Percentiles rank a stretch among this genome's conserved stretches.
Evolutionary conservation across 106 monocot species (phyloP).

Genomic region (Acorus gramineus): DNA sequence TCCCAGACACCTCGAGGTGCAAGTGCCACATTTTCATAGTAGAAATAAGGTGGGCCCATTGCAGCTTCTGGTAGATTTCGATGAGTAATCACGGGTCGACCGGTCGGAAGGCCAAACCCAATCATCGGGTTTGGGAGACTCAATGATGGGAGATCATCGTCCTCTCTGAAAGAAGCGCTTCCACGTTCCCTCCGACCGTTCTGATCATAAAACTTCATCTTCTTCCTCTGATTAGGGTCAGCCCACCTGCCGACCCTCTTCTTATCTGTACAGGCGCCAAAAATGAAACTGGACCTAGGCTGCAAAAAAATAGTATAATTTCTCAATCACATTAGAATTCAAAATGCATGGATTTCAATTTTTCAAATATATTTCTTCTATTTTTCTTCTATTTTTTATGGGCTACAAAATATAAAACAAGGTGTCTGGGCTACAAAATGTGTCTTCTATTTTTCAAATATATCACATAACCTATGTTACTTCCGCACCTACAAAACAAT

Average conservation of each 20-base stretch:
- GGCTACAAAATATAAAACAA: too few relatives aligned
- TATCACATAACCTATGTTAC: too few relatives aligned
- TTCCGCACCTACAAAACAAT: too few relatives aligned
- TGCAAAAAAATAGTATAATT: neutral
- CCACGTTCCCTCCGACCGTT: neutral
- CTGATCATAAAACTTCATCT: neutral
- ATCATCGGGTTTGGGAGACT: slow-evolving; percentile 64
- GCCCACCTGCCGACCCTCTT: neutral
- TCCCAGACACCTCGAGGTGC: slow-evolving; percentile 82
- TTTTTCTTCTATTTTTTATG: too few relatives aligned
- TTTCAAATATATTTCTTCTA: too few relatives aligned
- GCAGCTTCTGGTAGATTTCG: slow-evolving; percentile 55
- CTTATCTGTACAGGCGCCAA: neutral
- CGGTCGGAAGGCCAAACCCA: slow-evolving; percentile 60
- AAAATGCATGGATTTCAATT: too few relatives aligned
- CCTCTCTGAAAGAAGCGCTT: neutral
- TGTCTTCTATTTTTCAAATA: too few relatives aligned
- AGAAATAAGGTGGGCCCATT: slow-evolving; percentile 78
- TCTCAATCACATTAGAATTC: too few relatives aligned
- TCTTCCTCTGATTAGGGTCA: neutral
- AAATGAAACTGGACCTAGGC: neutral
- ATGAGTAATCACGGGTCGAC: neutral
- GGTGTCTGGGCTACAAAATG: too few relatives aligned
- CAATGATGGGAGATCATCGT: slow-evolving; percentile 1
- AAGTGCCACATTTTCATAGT: slow-evolving; percentile 80